Evolutionary conservation across 352 stramenopile species (phyloP).

Genomic region (Poterioochromonas sp.): DNA sequence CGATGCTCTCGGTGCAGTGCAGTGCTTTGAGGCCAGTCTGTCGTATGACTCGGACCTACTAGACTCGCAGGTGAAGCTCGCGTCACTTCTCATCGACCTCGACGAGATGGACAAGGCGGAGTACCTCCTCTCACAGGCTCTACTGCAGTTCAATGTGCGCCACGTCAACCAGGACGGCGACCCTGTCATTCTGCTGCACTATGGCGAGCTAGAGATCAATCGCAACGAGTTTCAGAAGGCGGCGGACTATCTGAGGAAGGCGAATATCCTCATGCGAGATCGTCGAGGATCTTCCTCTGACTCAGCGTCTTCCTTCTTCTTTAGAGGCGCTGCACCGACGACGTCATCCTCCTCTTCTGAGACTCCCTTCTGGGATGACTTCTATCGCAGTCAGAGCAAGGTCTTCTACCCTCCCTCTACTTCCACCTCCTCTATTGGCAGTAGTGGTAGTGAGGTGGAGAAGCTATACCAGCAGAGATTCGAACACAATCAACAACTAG

Average conservation of each 20-base stretch:
- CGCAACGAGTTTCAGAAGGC: neutral
- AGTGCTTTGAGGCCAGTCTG: neutral
- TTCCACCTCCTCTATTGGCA: no score
- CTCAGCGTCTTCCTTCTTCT: no score
- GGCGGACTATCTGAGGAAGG: neutral
- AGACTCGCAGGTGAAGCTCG: neutral
- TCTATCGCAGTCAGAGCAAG: no score
- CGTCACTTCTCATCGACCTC: neutral
- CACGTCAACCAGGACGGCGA: no score
- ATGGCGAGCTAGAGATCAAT: neutral
- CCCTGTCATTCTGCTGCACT: neutral
- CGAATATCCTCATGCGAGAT: neutral
- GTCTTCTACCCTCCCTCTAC: no score
- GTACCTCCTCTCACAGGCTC: neutral
- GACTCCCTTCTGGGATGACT: neutral
- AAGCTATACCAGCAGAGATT: neutral
- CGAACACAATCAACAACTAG: neutral
- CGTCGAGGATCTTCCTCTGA: no score
- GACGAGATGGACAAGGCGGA: neutral
- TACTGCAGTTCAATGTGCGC: no score
- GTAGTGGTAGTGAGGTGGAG: no score
- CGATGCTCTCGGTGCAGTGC: neutral
- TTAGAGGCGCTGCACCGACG: no score
- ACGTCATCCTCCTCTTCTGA: no score
- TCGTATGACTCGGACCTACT: neutral